Percentiles rank a stretch among this genome's conserved stretches.
Conservation (phyloP, 2,329 filamentous ascomycete species). For the Neofusicoccum cordaticola region DNA sequence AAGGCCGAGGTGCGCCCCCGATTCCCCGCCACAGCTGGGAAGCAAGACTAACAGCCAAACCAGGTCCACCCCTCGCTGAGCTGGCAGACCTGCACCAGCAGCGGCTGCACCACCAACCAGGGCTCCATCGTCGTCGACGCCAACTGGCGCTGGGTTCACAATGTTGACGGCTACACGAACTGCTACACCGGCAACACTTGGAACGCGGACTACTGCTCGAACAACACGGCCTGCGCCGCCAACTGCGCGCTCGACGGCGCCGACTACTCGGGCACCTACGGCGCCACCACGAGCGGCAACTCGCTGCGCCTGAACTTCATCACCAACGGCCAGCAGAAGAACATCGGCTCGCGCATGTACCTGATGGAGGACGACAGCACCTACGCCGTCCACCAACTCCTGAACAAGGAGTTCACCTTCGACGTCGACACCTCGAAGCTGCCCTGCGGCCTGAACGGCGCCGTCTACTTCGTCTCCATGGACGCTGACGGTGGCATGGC, state of each 20-base stretch:
- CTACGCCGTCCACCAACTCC: constrained; percentile 27
- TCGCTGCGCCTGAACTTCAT: constrained; percentile 26
- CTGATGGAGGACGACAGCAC: constrained; percentile 25
- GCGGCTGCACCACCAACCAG: constrained; percentile 51
- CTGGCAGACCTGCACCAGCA: constrained; percentile 54
- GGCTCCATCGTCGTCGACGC: constrained; percentile 56
- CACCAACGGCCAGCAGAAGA: constrained; percentile 24
- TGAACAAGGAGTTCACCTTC: constrained; percentile 28
- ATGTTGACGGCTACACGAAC: constrained; percentile 42
- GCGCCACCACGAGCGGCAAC: constrained; percentile 25
- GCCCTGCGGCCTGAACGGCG: constrained; percentile 54
- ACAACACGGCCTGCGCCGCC: constrained; percentile 44
- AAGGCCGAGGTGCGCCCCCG: constrained; percentile 38
- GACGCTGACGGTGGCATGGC: constrained; percentile 58
- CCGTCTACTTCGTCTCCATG: constrained; percentile 64
- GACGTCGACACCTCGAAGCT: constrained; percentile 28
- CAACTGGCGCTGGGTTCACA: constrained; percentile 60
- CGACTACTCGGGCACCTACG: constrained; percentile 53
- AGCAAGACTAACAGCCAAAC: neutral
- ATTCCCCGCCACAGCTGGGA: constrained; percentile 16
- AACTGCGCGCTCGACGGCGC: constrained; percentile 56
- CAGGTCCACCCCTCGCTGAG: constrained; percentile 50
- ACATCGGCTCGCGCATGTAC: constrained; percentile 28
- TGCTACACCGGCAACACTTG: constrained; percentile 46
- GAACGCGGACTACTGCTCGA: constrained; percentile 43